Evolutionary conservation across 768 basidiomycete genomes (phyloP).

Genomic region (Suillus discolor): DNA sequence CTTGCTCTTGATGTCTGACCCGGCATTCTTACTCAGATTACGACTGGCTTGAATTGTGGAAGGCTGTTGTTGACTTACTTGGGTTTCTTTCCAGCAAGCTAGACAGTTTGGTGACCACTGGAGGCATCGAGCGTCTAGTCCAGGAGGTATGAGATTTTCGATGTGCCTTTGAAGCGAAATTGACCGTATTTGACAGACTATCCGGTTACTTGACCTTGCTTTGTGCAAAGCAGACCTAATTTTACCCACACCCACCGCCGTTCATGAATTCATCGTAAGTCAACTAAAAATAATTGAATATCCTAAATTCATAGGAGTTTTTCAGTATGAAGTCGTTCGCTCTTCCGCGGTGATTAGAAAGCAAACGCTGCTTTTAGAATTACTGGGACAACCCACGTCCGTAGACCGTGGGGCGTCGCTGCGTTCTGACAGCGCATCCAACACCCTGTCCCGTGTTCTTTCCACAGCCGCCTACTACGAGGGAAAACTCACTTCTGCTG

Average conservation of each 20-base stretch:
- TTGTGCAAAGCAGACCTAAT: slow-evolving; percentile 55
- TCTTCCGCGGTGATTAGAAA: slow-evolving; percentile 51
- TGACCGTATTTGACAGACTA: slow-evolving; percentile 37
- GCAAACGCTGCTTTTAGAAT: slow-evolving; percentile 47
- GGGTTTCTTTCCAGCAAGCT: slow-evolving; percentile 58
- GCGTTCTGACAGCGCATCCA: slow-evolving; percentile 37
- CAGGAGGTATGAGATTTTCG: slow-evolving; percentile 48
- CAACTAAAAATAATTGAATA: background rate
- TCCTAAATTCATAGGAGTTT: slow-evolving; percentile 1
- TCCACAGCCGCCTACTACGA: slow-evolving; percentile 55
- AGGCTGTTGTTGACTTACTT: slow-evolving; percentile 53
- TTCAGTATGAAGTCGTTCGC: slow-evolving; percentile 69
- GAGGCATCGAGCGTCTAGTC: slow-evolving; percentile 53
- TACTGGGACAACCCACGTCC: slow-evolving; percentile 35
- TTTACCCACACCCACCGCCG: slow-evolving; percentile 52
- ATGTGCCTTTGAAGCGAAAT: background rate
- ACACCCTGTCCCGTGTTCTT: slow-evolving; percentile 45
- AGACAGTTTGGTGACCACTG: slow-evolving; percentile 52
- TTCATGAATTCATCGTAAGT: slow-evolving; percentile 67
- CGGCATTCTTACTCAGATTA: slow-evolving; percentile 47
- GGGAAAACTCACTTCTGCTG: slow-evolving; percentile 46
- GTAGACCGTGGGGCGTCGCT: slow-evolving; percentile 26
- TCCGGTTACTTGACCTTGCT: slow-evolving; percentile 54
- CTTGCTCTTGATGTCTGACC: slow-evolving; percentile 1
- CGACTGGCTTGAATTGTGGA: slow-evolving; percentile 69